Evolutionary conservation across 1,139 yeast genomes (phyloP).

Genomic region (Kodamaea sp.): DNA sequence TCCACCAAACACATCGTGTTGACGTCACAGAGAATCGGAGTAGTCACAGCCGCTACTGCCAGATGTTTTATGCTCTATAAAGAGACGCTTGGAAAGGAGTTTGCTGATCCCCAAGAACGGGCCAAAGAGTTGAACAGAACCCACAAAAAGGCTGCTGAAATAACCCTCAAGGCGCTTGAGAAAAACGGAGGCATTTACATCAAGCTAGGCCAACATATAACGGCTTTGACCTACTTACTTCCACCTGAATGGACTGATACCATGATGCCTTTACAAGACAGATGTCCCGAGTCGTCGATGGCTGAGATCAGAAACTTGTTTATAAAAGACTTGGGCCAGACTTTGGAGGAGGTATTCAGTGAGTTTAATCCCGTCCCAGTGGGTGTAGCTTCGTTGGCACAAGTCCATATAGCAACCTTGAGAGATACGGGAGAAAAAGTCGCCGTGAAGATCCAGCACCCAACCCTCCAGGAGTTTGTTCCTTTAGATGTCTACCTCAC

Average conservation of each 20-base stretch:
- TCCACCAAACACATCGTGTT: slow-evolving; percentile 32
- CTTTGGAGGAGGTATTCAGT: slow-evolving; percentile 64
- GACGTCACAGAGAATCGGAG: slow-evolving; percentile 57
- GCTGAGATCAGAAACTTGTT: slow-evolving; percentile 72
- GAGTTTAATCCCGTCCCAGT: slow-evolving; percentile 74
- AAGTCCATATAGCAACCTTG: slow-evolving; percentile 80
- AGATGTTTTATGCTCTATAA: slow-evolving; percentile 68
- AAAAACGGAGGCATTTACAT: slow-evolving; percentile 90
- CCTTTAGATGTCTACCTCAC: slow-evolving; percentile 87
- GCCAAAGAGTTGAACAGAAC: slow-evolving; percentile 52
- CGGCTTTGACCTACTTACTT: slow-evolving; percentile 86
- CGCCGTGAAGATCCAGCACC: slow-evolving; percentile 95
- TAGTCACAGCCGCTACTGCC: slow-evolving; percentile 63
- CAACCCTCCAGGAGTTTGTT: slow-evolving; percentile 80
- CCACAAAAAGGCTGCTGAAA: slow-evolving; percentile 74
- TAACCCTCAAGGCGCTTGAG: slow-evolving; percentile 78
- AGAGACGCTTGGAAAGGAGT: slow-evolving; percentile 50
- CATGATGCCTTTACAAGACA: slow-evolving; percentile 90
- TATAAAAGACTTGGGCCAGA: slow-evolving; percentile 60
- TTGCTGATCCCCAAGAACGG: slow-evolving; percentile 50
- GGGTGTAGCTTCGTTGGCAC: slow-evolving; percentile 96
- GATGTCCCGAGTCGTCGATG: slow-evolving; percentile 78
- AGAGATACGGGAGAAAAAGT: slow-evolving; percentile 66
- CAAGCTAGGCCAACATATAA: slow-evolving; percentile 90
- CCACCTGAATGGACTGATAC: slow-evolving; percentile 96